Base-by-base conservation (phyloP, 768 basidiomycete species). In the Tylopilus sp. region DNA sequence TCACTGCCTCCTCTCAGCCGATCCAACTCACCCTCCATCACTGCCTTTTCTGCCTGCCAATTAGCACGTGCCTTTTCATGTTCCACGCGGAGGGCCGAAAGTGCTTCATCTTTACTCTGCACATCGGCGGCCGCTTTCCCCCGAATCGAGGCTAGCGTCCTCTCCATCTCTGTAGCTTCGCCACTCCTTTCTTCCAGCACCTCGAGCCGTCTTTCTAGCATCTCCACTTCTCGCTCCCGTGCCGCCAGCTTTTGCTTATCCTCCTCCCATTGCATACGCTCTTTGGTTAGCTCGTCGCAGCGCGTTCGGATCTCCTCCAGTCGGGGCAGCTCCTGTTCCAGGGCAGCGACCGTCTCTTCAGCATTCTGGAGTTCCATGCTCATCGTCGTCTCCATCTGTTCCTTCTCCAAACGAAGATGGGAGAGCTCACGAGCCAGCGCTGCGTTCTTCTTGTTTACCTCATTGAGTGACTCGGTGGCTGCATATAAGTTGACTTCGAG, bases 401-500 rank as follows among this genome's bases (percentile, higher is more conserved):
- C 77, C 69, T 87, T 90, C 64, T 91, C 89, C 48, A 85, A 61
- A 51, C 71, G 73, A 42, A 87, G 67, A 53, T 82, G 69, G 10
- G 81, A 79, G 46, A 89, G 57, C 56, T 89, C 88, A 44, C 82
- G 75, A 15, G 73, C 68, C 71, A 85, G 65, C 55, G 85, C 81
- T 6, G 73, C 81, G 57, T 82, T 83, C 57, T 82, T 80, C 68
- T 76, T 79, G 47, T 76, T 79, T 3, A 85, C 81, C 7, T 73
- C 77, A 2, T 78, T 72, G 22, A 88, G 68, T 1, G 84, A 77
- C 10, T 77, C 75, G 2, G 81, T 81, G 1, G 81, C 82, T 15
- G 79, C 78, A 50, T 79, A 79, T 36, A 91, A 71, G 64, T 81
- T 83, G 52, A 79, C 77, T 59, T 92, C 87, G 18, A 92, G 74